Evolutionary conservation across 1,284 basidiomycete species (phyloP).

Genomic region (Apiotrichum gamsii): DNA sequence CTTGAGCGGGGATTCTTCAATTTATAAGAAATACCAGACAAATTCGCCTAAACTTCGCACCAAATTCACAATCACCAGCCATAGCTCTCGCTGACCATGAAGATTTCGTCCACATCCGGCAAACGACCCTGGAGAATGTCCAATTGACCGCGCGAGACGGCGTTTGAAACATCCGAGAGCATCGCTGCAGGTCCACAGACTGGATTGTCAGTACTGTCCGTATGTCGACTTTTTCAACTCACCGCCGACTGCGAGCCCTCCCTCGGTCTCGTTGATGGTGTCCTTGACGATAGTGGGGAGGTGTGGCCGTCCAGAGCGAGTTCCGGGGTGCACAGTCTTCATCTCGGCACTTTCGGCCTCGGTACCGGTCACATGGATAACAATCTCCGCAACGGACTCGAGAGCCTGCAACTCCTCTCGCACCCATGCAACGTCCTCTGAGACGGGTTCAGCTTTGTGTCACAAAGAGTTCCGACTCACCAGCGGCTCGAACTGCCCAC

Average conservation of each 20-base stretch:
- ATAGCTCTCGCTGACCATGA: background rate
- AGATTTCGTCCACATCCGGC: background rate
- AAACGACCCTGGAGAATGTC: background rate
- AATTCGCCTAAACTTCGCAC: too few species aligned
- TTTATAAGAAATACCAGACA: too few species aligned
- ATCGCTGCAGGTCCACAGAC: background rate
- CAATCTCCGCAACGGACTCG: background rate
- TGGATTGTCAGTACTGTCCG: background rate
- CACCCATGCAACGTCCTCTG: background rate
- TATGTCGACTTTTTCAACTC: background rate
- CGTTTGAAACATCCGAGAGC: background rate
- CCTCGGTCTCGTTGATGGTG: background rate
- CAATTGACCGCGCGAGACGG: background rate
- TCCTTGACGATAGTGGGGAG: background rate
- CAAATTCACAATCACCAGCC: conserved; percentile 1
- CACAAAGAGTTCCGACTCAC: background rate
- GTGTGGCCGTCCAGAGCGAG: background rate
- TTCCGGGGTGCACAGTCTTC: too few species aligned
- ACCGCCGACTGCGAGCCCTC: background rate
- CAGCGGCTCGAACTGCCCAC: background rate
- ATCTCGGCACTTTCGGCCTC: too few species aligned
- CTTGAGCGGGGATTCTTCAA: too few species aligned
- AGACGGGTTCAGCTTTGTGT: background rate
- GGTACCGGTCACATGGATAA: background rate
- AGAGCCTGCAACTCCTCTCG: background rate